These are phyloP conservation scores for Aschersonia sp. DNA, from an alignment of 2,329 filamentous ascomycete species.

Conservation along the genomic window DNA sequence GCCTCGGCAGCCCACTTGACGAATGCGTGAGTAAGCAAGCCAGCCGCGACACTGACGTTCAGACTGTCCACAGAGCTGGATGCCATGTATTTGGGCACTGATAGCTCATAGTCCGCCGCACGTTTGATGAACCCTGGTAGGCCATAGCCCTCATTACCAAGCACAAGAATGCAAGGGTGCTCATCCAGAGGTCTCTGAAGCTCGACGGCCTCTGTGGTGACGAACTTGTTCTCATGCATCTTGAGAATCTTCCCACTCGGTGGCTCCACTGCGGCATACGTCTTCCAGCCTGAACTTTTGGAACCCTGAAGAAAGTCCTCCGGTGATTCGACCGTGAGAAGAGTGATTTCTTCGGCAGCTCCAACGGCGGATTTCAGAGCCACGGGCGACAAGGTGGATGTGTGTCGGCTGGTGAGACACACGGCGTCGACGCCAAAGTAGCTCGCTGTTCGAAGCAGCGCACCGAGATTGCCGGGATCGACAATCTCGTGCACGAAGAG, in stretches of 20 bases:
- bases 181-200: conserved; percentile 35
- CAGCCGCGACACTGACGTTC: conserved; percentile 84
- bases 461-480: conserved; percentile 83
- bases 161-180: conserved; percentile 61
- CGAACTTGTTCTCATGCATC: conserved; percentile 24
- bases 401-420: conserved; percentile 57
- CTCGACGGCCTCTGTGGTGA: conserved; percentile 36
- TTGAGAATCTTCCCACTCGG: conserved; percentile 18
- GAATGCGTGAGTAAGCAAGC: conserved; percentile 59
- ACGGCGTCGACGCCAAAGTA: conserved; percentile 86
- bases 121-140: conserved; percentile 49
- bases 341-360: conserved; percentile 63
- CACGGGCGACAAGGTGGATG: conserved; percentile 60
- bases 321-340: conserved; percentile 57
- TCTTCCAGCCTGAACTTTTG: conserved; percentile 59
- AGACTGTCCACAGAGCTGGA: conserved; percentile 64
- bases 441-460: conserved; percentile 73
- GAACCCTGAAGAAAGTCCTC: conserved; percentile 56
- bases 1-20: conserved; percentile 23
- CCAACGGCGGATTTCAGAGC: conserved; percentile 81
- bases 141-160: conserved; percentile 72
- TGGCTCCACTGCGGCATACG: conserved; percentile 59
- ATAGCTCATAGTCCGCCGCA: conserved; percentile 49
- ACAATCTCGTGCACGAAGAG: conserved; percentile 62
- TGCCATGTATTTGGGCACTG: conserved; percentile 44